A percentile compares a stretch with the other conserved stretches of the same genome.
Conservation (phyloP, 2,329 filamentous ascomycete species). For the Xylariomycetidae sp. region DNA sequence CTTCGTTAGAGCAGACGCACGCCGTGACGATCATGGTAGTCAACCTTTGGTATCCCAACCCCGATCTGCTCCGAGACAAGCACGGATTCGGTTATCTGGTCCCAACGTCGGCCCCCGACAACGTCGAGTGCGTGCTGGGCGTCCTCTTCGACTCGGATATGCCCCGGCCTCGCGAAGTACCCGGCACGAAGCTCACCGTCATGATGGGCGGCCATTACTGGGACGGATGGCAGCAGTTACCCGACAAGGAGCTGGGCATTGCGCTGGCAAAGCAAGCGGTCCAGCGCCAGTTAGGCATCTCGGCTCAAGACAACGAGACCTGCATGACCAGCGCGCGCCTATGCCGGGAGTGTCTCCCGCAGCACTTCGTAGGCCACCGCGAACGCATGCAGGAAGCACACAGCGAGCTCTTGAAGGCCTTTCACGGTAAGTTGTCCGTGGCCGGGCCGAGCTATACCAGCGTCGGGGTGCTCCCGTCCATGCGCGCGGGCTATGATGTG, state of each 20-base stretch:
- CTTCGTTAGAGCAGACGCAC: conserved; percentile 46
- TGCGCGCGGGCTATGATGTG: conserved; percentile 45
- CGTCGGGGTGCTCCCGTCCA: conserved; percentile 44
- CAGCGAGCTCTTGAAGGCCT: conserved; percentile 47
- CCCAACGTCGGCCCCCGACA: conserved; percentile 67
- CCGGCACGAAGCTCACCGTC: conserved; percentile 82
- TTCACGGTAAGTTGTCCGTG: conserved; percentile 59
- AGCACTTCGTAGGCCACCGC: conserved; percentile 77
- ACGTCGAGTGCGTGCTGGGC: conserved; percentile 78
- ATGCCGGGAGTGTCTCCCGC: conserved; percentile 73
- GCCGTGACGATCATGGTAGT: conserved; percentile 85
- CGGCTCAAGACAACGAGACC: conserved; percentile 48
- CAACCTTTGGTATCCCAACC: conserved; percentile 74
- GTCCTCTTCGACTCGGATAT: conserved; percentile 85
- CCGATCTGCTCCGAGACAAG: conserved; percentile 53
- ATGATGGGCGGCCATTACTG: conserved; percentile 95
- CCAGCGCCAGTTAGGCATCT: conserved; percentile 68
- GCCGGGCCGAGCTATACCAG: conserved; percentile 48
- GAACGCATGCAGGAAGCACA: conserved; percentile 53
- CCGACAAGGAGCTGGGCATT: conserved; percentile 59
- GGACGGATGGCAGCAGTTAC: conserved; percentile 55
- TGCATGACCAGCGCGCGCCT: conserved; percentile 53
- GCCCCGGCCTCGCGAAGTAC: conserved; percentile 21
- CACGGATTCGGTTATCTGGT: conserved; percentile 89
- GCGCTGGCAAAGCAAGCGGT: conserved; percentile 65